Conservation (phyloP, 257 asterid species). For the Solanum bulbocastanum region DNA sequence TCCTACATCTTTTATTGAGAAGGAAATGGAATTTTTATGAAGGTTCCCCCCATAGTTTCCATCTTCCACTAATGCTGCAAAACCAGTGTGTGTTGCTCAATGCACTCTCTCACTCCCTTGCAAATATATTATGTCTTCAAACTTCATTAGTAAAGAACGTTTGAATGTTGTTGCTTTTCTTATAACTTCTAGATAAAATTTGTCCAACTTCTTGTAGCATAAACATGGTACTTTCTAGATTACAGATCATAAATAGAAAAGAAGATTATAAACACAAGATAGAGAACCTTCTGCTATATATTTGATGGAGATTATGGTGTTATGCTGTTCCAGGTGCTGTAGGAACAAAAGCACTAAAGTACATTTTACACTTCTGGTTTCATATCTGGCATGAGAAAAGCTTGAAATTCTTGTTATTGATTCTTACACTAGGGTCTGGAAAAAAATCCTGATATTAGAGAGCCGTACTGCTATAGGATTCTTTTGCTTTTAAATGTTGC, state of each 20-base stretch:
- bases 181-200: background rate
- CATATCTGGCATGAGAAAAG: background rate
- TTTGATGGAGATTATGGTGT: background rate
- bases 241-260: background rate
- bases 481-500: background rate
- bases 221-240: background rate
- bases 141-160: background rate
- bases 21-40: background rate
- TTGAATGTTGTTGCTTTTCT: background rate
- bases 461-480: background rate
- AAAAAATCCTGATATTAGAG: background rate
- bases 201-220: background rate
- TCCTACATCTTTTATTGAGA: background rate
- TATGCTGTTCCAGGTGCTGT: background rate
- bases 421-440: background rate
- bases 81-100: background rate
- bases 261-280: background rate
- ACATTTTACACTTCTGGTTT: background rate
- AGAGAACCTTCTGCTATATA: background rate
- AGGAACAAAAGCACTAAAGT: background rate
- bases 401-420: background rate
- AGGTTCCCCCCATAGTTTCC: background rate
- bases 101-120: background rate
- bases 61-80: background rate
- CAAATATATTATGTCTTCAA: background rate